Conservation (phyloP, 371 early-diverging fungal genomes). For the Catenaria anguillulae region DNA sequence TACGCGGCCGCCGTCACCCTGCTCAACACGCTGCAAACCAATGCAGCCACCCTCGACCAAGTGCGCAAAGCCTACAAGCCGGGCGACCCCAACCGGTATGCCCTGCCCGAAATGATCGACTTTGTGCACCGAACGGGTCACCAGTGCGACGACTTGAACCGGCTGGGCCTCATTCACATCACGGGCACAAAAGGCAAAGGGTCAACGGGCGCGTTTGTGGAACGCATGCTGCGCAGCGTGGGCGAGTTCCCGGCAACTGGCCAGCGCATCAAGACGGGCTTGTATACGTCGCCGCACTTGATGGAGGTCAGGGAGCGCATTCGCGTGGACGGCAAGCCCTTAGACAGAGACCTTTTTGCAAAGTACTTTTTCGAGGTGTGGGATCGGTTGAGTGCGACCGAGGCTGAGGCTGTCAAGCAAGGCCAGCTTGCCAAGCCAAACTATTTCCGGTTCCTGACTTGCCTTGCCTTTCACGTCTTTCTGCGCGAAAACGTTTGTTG, state of each 20-base stretch:
- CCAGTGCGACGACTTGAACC: slow-evolving; percentile 25
- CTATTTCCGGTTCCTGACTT: slow-evolving; percentile 80
- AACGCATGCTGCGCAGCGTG: slow-evolving; percentile 39
- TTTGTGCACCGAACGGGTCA: slow-evolving; percentile 56
- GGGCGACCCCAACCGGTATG: neutral
- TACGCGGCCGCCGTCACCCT: slow-evolving; percentile 55
- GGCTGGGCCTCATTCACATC: slow-evolving; percentile 41
- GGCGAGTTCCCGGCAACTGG: neutral
- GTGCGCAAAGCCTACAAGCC: slow-evolving; percentile 20
- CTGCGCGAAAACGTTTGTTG: slow-evolving; percentile 69
- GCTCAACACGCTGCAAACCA: slow-evolving; percentile 66
- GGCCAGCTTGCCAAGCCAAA: slow-evolving; percentile 41
- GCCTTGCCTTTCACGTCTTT: slow-evolving; percentile 78
- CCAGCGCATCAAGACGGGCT: slow-evolving; percentile 17
- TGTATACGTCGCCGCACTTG: slow-evolving; percentile 89
- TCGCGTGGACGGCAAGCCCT: slow-evolving; percentile 70
- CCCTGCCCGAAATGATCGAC: slow-evolving; percentile 38
- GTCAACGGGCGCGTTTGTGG: slow-evolving; percentile 38
- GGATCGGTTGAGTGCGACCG: slow-evolving; percentile 47
- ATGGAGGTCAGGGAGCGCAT: slow-evolving; percentile 86
- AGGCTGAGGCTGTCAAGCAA: slow-evolving; percentile 11
- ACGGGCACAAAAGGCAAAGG: slow-evolving; percentile 77
- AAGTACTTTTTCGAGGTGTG: slow-evolving; percentile 76
- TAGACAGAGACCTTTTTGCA: slow-evolving; percentile 58
- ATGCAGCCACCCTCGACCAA: slow-evolving; percentile 56